Evolutionary conservation across 345 rosid species (phyloP), one percentile per base, ranked within the genome.

Genomic region (Iberis pinnata): DNA sequence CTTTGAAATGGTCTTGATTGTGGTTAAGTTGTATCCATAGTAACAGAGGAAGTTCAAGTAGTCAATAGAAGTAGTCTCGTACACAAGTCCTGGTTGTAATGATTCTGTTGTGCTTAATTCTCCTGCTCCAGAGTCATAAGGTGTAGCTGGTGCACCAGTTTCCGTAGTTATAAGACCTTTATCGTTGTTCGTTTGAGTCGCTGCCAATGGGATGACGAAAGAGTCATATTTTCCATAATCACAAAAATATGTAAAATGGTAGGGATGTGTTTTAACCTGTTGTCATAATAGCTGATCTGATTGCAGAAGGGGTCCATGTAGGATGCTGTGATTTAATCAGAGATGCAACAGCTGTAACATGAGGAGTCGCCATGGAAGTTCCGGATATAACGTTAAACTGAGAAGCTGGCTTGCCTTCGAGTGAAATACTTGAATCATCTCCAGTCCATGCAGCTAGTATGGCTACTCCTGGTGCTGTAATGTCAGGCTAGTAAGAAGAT

Each of bases 301-400:
- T 70, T 1, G 82, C 86, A 1, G 96, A 76, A 18, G 95, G 82
- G 26, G 73, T 43, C 80, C 82, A 84, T 0, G 72, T 61, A 7
- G 85, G 92, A 55, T 82, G 69, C 17, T 32, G 76, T 26, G 80
- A 71, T 73, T 86, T 86, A 18, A 86, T 67, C 2, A 61, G 50
- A 0, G 87, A 81, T 19, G 77, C 88, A 39, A 82, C 58, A 24
- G 80, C 96, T 4, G 95, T 68, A 37, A 84, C 87, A 6, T 87
- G 95, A 4, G 92, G 95, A 61, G 89, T 76, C 10, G 97, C 62
- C 93, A 86, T 81, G 60, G 97, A 86, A 51, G 93, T 81, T 64
- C 95, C 97, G 3, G 93, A 83, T 10, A 81, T 40, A 17, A 86
- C 57, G 42, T 75, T 77, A 70, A 59, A 86, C 15, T 47, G 61